Evolutionary conservation across 768 basidiomycete species (phyloP).

Genomic region (Lyophyllum decastes): DNA sequence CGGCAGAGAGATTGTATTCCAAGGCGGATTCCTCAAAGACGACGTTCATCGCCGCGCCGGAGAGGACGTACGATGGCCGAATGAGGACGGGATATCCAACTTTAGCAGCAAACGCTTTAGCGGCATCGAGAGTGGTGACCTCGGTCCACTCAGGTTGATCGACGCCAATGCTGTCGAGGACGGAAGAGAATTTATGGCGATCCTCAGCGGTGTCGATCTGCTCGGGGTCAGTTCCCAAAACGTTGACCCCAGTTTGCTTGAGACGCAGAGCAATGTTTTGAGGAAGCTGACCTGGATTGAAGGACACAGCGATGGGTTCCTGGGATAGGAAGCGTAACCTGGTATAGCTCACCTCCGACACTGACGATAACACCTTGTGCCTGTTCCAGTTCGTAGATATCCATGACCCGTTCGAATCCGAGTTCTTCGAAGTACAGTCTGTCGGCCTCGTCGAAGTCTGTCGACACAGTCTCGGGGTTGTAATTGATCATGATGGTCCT

Average conservation of each 20-base stretch:
- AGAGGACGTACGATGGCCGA: conserved; percentile 97
- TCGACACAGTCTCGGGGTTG: conserved; percentile 99
- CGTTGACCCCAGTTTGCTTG: conserved; percentile 87
- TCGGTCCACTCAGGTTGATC: conserved; percentile 98
- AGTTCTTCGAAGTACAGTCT: conserved; percentile 98
- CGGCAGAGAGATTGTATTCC: conserved; percentile 94
- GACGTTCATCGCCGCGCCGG: conserved; percentile 99
- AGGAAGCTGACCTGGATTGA: conserved; percentile 80
- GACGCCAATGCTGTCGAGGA: conserved; percentile 91
- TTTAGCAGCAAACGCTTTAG: conserved; percentile 86
- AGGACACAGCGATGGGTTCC: conserved; percentile 2
- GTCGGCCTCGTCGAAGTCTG: conserved; percentile 99
- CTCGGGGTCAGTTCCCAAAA: conserved; percentile 93
- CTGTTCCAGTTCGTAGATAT: conserved; percentile 95
- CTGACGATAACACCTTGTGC: conserved; percentile 94
- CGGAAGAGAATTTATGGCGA: conserved; percentile 97
- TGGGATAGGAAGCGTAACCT: too few relatives aligned
- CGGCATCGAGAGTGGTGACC: conserved; percentile 83
- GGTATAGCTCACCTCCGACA: conserved; percentile 75
- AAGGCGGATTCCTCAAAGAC: conserved; percentile 89
- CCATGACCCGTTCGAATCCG: conserved; percentile 98
- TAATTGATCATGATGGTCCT: conserved; percentile 99
- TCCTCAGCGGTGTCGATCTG: conserved; percentile 98
- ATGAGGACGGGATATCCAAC: conserved; percentile 97
- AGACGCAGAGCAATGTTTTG: conserved; percentile 98